phyloP scores from a whole-genome alignment of 1,139 yeast genomes.

The Geotrichum histeridarum region DNA sequence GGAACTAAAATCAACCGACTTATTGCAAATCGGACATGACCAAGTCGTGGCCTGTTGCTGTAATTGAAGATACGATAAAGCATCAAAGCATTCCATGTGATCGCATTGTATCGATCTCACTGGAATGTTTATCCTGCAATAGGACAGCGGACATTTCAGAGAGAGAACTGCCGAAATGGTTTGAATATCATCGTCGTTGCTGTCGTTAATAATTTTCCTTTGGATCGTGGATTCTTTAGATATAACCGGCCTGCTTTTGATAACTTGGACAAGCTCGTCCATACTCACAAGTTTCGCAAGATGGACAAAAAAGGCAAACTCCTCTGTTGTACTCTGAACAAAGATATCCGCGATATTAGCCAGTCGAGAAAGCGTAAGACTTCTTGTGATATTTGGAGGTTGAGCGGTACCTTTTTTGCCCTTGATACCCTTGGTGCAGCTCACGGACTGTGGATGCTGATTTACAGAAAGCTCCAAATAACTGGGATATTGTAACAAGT shows the following conservation, averaged over 20 bases:
- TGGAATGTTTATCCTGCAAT: constrained; percentile 38
- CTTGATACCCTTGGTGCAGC: constrained; percentile 32
- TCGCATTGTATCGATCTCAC: constrained; percentile 38
- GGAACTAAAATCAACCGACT: constrained; percentile 30
- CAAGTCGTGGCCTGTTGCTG: constrained; percentile 44
- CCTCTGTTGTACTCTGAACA: constrained; percentile 22
- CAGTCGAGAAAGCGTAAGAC: constrained; percentile 15
- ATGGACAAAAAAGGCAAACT: constrained; percentile 29
- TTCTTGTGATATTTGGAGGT: constrained; percentile 38
- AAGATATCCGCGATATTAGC: constrained; percentile 30
- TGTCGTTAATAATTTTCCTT: constrained; percentile 25
- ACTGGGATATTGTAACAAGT: constrained; percentile 7
- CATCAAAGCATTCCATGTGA: constrained; percentile 44
- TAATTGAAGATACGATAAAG: constrained; percentile 37
- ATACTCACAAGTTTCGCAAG: constrained; percentile 28
- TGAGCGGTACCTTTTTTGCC: constrained; percentile 38
- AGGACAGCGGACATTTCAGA: constrained; percentile 40
- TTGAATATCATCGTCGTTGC: constrained; percentile 39
- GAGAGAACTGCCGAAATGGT: constrained; percentile 37
- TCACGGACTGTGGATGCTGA: neutral
- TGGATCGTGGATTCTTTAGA: constrained; percentile 29
- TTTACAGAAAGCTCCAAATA: constrained; percentile 4
- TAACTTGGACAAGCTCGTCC: constrained; percentile 28
- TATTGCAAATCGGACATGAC: constrained; percentile 42
- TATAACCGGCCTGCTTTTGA: constrained; percentile 31